Base-by-base conservation (phyloP, 257 asterid genomes). In the Solanum gandarillasii region DNA sequence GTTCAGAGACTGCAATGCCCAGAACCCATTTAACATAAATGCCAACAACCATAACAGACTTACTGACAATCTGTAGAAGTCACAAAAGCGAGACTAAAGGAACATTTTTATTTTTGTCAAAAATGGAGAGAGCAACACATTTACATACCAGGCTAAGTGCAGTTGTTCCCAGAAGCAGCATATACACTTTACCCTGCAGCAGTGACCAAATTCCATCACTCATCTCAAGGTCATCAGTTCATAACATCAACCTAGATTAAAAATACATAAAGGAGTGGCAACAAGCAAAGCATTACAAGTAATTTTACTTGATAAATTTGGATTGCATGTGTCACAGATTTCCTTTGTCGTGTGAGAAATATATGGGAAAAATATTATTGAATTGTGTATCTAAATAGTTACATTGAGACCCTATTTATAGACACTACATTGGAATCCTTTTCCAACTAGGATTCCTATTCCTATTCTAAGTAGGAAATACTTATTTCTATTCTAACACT, bases 81-180 rank as follows among this genome's bases (percentile, higher is more conserved):
- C 87, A 39, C 35, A 87, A 87, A 46, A 85, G 35, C 36, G 55
- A 87, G 32, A 72, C 46, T 27, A 58, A 60, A 86, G 55, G 55
- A 60, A 73, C 87, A 23, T 86, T 27, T 72, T 79, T 71, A 84
- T 83, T 81, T 74, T 82, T 39, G 35, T 60, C 23, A 84, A 78
- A 78, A 87, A 12, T 72, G 81, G 21, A 89, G 87, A 86, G 41
- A 52, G 84, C 27, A 73, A 32, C 67, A 43, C 62, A 83, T 76
- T 74, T 76, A 85, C 94, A 55, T 89, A 95, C 98, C 95, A 95
- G 91, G 92, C 98, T 95, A 79, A 95, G 96, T 87, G 98, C 95
- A 83, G 98, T 95, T 31, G 98, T 95, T 82, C 98, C 98, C 86
- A 95, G 94, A 85, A 95, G 97, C 91, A 94, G 93, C 94, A 95